Evolutionary conservation across 768 basidiomycete species (phyloP), one percentile per base, ranked within the genome.

Genomic region (Sporobolomyces pararoseus): DNA sequence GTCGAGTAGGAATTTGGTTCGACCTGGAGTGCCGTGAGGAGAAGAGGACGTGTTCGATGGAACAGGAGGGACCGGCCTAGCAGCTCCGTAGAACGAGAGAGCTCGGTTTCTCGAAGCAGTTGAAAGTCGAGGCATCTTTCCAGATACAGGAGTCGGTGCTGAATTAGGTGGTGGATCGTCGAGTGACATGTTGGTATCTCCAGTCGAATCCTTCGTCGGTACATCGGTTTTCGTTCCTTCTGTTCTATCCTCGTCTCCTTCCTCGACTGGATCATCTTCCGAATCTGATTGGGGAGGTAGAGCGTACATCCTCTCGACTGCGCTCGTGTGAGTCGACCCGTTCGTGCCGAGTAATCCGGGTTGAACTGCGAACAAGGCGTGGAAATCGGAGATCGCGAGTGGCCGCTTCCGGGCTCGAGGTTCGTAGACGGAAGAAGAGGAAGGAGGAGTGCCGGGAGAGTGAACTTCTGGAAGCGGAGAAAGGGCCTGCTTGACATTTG

Each of bases 281-380:
- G 62, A 62, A 27, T 65, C 63, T 3, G 68, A 70, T 14, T 62
- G 59, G 17, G 63, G 69, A 7, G 66, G 62, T 21, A 70, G 42
- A 42, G 72, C 72, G 63, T 70, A 74, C 64, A 74, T 65, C 17
- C 72, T 52, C 42, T 74, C 68, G 52, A 74, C 63, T 6, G 72
- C 68, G 9, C 52, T 66, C 4, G 44, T 21, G 39, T 68, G 61
- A 2, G 67, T 49, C 23, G 59, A 61, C 7, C 59, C 59, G 32
- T 61, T 61, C 23, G 69, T 63, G 3, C 66, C 72, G 53, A 74
- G 68, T 16, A 74, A 47, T 2, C 42, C 27, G 17, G 72, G 72
- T 2, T 66, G 60, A 47, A 74, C 57, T 37, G 69, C 72, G 65
- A 74, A 74, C 14, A 74, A 53, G 23, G 72, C 65, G 59, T 59